Evolutionary conservation across 2,329 filamentous ascomycete species (phyloP).

Genomic region (Xylogone sp.): DNA sequence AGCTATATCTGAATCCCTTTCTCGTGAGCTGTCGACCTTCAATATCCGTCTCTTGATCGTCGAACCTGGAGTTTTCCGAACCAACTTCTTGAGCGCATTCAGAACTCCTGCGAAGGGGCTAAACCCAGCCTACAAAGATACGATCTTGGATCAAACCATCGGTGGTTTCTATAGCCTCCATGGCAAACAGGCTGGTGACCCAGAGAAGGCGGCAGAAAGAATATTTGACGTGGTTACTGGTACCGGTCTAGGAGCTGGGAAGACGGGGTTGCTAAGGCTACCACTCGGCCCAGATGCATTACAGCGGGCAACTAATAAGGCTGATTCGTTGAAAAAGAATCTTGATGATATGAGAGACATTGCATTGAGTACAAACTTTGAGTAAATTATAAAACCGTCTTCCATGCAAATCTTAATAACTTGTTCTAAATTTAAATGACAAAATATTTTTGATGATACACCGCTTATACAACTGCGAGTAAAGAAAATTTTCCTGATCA

Average conservation of each 20-base stretch:
- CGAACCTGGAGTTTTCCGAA: slow-evolving; percentile 42
- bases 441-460: no score
- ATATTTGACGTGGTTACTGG: slow-evolving; percentile 41
- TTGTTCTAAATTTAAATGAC: no score
- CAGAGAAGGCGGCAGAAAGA: slow-evolving; percentile 38
- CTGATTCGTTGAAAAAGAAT: not conserved
- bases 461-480: no score
- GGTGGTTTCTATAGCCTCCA: slow-evolving; percentile 10
- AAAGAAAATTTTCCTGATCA: no score
- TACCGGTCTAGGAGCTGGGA: slow-evolving; percentile 33
- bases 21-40: slow-evolving; percentile 41
- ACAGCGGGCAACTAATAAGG: not conserved
- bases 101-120: slow-evolving; percentile 25
- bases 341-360: not conserved
- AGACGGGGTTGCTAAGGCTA: slow-evolving; percentile 34
- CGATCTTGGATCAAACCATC: slow-evolving; percentile 29
- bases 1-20: slow-evolving; percentile 39
- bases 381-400: no score
- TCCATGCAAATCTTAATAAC: no score
- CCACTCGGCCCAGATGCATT: slow-evolving; percentile 31
- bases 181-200: slow-evolving; percentile 31
- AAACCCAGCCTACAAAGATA: slow-evolving; percentile 38
- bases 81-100: slow-evolving; percentile 34
- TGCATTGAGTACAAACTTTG: not conserved
- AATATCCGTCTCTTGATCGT: slow-evolving; percentile 40